Conservation (phyloP, 306 rosid genomes). For the Acmispon strigosus region DNA sequence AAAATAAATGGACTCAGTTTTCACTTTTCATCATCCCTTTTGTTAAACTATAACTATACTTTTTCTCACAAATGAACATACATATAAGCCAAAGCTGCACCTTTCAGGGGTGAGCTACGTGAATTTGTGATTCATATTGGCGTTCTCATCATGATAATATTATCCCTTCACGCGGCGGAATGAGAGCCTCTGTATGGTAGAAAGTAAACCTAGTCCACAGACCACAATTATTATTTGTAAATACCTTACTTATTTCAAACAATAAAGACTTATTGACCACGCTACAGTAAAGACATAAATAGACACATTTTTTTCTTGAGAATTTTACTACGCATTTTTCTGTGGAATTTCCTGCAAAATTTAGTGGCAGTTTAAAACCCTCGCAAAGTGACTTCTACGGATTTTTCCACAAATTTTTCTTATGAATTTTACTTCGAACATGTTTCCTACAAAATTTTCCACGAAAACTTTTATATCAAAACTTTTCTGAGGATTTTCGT, state of each 20-base stretch:
- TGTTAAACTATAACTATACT: not conserved
- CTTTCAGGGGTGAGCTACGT: not conserved
- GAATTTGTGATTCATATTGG: slow-evolving; percentile 6
- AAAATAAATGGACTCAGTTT: not conserved
- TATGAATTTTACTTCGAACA: no score
- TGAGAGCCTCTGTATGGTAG: slow-evolving; percentile 12
- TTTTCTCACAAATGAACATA: not conserved
- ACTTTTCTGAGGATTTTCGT: no score
- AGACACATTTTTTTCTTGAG: no score
- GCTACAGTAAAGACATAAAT: no score
- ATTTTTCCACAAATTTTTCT: no score
- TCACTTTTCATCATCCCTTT: not conserved
- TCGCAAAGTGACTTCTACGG: no score
- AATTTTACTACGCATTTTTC: no score
- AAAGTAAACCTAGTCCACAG: slow-evolving; percentile 28
- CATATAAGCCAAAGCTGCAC: slow-evolving; percentile 6
- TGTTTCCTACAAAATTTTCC: no score
- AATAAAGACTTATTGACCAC: no score
- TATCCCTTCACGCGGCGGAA: slow-evolving; percentile 27
- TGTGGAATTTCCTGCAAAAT: no score
- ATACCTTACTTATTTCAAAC: not conserved
- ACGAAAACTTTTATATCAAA: no score
- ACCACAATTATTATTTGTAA: not conserved
- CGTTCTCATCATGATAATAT: slow-evolving; percentile 19
- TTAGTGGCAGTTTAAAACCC: no score